A percentile compares a stretch with the other conserved stretches of the same genome.
phyloP scores from a whole-genome alignment of 2,329 filamentous ascomycete genomes.

The Uncinocarpus reesii region DNA sequence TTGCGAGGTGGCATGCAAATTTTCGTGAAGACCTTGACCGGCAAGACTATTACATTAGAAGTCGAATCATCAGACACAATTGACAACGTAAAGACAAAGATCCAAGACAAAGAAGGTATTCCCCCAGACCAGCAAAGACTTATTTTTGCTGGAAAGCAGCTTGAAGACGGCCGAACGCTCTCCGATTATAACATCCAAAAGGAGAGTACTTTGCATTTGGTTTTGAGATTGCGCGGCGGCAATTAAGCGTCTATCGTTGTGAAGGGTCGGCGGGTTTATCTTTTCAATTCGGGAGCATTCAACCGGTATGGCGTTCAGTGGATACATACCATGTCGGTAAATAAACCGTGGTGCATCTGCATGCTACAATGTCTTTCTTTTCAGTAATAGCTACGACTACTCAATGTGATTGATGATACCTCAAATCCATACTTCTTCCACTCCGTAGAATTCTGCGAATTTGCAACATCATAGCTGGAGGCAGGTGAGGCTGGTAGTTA shows the following conservation, averaged over 20 bases:
- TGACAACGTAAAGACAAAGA: slow-evolving; percentile 91
- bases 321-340: neutral
- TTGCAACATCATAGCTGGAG: neutral
- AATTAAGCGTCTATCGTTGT: slow-evolving; percentile 62
- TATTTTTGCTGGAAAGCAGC: slow-evolving; percentile 87
- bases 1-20: slow-evolving; percentile 66
- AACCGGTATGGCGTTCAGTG: slow-evolving; percentile 9
- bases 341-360: slow-evolving; percentile 6
- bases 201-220: slow-evolving; percentile 70
- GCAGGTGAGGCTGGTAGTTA: no score
- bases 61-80: slow-evolving; percentile 85
- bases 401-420: neutral
- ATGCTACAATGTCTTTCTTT: slow-evolving; percentile 6
- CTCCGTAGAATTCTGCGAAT: neutral
- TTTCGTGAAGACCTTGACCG: slow-evolving; percentile 51
- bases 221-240: slow-evolving; percentile 71
- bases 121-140: slow-evolving; percentile 89
- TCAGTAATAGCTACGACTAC: neutral
- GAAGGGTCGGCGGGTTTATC: slow-evolving; percentile 47
- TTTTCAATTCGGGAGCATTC: slow-evolving; percentile 5
- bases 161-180: slow-evolving; percentile 83
- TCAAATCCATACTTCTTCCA: neutral
- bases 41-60: slow-evolving; percentile 89
- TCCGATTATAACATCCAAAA: slow-evolving; percentile 97
- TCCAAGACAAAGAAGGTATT: slow-evolving; percentile 71